Evolutionary conservation across 2,329 filamentous ascomycete genomes (phyloP).

Genomic region (Alternaria longipes): DNA sequence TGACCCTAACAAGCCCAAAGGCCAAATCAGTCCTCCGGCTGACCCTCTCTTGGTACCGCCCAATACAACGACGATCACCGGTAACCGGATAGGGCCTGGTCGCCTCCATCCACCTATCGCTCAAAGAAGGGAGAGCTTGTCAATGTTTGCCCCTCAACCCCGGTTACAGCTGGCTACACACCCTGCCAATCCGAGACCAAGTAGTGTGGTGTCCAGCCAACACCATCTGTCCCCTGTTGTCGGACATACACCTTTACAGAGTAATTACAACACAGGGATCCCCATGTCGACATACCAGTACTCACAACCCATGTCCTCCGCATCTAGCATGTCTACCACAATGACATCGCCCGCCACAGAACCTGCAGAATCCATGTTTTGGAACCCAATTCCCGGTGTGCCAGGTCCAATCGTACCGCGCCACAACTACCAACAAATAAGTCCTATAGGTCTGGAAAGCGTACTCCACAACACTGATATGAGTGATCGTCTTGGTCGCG

Average conservation of each 20-base stretch:
- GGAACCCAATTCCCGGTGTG: constrained; percentile 54
- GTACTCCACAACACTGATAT: constrained; percentile 41
- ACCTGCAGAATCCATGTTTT: constrained; percentile 37
- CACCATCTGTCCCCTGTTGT: constrained; percentile 27
- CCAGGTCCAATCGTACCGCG: constrained; percentile 49
- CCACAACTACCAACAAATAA: constrained; percentile 35
- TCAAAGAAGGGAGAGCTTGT: constrained; percentile 38
- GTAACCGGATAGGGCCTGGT: constrained; percentile 20
- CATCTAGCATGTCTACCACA: constrained; percentile 22
- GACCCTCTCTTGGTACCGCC: constrained; percentile 31
- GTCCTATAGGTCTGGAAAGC: constrained; percentile 49
- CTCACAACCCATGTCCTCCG: constrained; percentile 26
- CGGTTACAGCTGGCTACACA: constrained; percentile 30
- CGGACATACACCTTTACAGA: constrained; percentile 20
- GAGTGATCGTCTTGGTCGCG: constrained; percentile 43
- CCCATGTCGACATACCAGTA: constrained; percentile 28
- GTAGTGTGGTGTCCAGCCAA: constrained; percentile 26
- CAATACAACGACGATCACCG: constrained; percentile 21
- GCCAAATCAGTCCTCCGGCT: constrained; percentile 30
- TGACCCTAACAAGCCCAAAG: constrained; percentile 17
- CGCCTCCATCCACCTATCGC: constrained; percentile 4
- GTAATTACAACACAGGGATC: constrained; percentile 19
- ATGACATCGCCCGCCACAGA: constrained; percentile 23
- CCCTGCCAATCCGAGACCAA: constrained; percentile 21
- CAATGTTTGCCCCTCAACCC: constrained; percentile 40